Evolutionary conservation across 345 rosid genomes (phyloP), one percentile per base, ranked within the genome.

Genomic region (Cardamine occulta): DNA sequence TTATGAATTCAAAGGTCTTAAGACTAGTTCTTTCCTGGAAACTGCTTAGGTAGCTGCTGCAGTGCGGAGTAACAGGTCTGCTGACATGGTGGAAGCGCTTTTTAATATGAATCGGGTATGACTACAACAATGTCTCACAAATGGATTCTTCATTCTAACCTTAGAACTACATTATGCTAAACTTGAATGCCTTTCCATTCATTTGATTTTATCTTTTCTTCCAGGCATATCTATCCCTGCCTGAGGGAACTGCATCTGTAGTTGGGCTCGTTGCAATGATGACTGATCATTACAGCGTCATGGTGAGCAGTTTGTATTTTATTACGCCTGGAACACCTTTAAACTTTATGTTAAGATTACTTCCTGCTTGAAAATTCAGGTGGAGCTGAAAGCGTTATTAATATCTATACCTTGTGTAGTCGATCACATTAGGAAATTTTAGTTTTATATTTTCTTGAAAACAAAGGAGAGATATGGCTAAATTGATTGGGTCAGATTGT

Each of bases 221-320:
- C 61, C 84, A 96, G 99, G 98, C 96, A 75, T 96, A 93, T 79
- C 79, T 96, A 65, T 93, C 99, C 58, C 83, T 96, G 70, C 99
- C 98, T 0, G 98, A 93, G 78, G 98, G 97, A 80, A 88, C 77
- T 19, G 95, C 97, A 29, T 93, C 99, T 40, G 92, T 91, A 37
- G 85, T 86, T 75, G 99, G 99, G 73, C 89, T 93, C 69, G 80
- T 88, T 76, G 99, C 99, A 60, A 93, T 93, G 99, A 88, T 96
- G 98, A 89, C 91, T 2, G 99, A 93, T 82, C 97, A 96, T 75
- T 93, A 93, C 79, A 86, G 78, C 70, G 86, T 86, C 78, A 62
- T 89, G 84, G 99, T 96, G 84, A 74, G 91, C 39, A 9, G 29
- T 67, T 52, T 51, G 28, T 66, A 9, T 59, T 59, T 66, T 32